A percentile compares a stretch with the other conserved stretches of the same genome.
Evolutionary conservation across 78 protist genomes (phyloP).

Genomic region (Cavenderia fasciculata): DNA sequence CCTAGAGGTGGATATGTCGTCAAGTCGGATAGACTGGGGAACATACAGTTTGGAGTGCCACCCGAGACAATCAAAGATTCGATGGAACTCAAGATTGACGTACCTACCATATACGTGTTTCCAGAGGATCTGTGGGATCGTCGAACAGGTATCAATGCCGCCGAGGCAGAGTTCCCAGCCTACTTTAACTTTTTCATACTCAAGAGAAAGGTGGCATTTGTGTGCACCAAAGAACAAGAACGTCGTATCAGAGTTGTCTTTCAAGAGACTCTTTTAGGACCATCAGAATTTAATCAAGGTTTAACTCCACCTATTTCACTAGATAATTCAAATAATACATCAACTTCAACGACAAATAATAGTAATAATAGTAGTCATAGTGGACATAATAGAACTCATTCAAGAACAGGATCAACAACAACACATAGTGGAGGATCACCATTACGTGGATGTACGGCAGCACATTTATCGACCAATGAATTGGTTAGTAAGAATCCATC

Average conservation of each 20-base stretch:
- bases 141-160: constrained; percentile 64
- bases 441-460: too few relatives aligned
- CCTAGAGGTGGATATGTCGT: constrained; percentile 77
- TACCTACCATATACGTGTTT: constrained; percentile 70
- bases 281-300: constrained; percentile 20
- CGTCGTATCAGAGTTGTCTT: constrained; percentile 51
- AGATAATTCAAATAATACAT: too few relatives aligned
- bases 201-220: constrained; percentile 57
- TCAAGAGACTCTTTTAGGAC: constrained; percentile 81
- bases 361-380: too few relatives aligned
- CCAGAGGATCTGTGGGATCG: constrained; percentile 73
- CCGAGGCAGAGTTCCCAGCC: constrained; percentile 83
- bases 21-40: constrained; percentile 47
- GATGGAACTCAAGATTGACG: constrained; percentile 72
- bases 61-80: constrained; percentile 90
- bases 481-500: too few relatives aligned
- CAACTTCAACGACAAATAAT: too few relatives aligned
- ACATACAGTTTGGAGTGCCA: constrained; percentile 85
- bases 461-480: too few relatives aligned
- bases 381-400: background rate
- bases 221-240: constrained; percentile 57
- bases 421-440: too few relatives aligned
- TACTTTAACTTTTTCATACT: constrained; percentile 67
- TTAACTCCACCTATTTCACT: background rate
- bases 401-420: too few relatives aligned